A percentile compares a stretch with the other conserved stretches of the same genome.
Conservation (phyloP, 106 monocot genomes). For the Chionographis japonica region DNA sequence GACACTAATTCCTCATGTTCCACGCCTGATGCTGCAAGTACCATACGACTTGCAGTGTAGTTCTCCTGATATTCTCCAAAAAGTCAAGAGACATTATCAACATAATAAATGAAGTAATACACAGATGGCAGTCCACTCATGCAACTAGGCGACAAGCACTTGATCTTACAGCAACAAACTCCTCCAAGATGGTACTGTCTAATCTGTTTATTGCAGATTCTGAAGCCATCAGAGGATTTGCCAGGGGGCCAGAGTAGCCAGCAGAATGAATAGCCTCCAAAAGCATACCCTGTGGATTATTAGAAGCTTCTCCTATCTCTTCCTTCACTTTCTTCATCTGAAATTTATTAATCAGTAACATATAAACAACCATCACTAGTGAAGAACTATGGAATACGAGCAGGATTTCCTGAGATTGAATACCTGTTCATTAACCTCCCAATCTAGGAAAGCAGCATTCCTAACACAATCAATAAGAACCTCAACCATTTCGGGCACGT, state of each 20-base stretch:
- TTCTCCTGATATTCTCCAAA: constrained; percentile 39
- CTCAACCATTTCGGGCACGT: constrained; percentile 82
- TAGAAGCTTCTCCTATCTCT: constrained; percentile 49
- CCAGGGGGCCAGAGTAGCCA: constrained; percentile 73
- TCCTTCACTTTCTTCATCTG: constrained; percentile 65
- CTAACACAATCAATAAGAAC: constrained; percentile 75
- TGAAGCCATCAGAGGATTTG: constrained; percentile 62
- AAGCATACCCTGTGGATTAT: constrained; percentile 63
- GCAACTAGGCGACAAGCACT: neutral
- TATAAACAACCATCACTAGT: neutral
- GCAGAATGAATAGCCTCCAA: constrained; percentile 75
- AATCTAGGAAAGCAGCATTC: constrained; percentile 72
- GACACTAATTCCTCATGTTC: constrained; percentile 78
- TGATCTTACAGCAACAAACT: constrained; percentile 55
- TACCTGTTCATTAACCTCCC: constrained; percentile 93
- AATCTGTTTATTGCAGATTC: constrained; percentile 56
- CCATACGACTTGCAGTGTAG: constrained; percentile 66
- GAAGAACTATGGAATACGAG: neutral
- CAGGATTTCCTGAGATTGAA: neutral
- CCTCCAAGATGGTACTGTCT: constrained; percentile 43
- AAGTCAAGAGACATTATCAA: neutral
- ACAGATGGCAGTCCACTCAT: neutral
- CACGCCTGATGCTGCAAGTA: constrained; percentile 81
- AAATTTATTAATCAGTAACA: constrained; percentile 3
- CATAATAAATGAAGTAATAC: neutral